Percentiles rank a stretch among this genome's conserved stretches.
phyloP scores from a whole-genome alignment of 108 stramenopile species.

The Epithemia pelagica region DNA sequence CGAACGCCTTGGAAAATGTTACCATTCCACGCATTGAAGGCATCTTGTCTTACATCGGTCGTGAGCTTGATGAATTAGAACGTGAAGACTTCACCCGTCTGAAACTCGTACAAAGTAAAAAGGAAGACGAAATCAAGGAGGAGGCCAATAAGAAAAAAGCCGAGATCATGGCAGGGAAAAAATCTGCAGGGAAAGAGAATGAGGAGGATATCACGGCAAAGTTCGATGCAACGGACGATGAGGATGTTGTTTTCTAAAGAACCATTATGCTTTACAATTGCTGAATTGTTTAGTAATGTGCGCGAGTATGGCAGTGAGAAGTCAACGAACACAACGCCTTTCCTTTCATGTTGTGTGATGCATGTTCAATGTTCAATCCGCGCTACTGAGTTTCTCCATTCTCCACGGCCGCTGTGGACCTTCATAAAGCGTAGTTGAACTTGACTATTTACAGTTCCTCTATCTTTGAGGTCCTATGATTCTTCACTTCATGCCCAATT shows the following conservation, averaged over 20 bases:
- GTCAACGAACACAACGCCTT: no score
- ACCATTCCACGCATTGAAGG: constrained; percentile 95
- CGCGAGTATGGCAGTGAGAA: no score
- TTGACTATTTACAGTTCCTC: no score
- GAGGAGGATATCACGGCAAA: constrained; percentile 69
- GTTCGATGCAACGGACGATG: constrained; percentile 75
- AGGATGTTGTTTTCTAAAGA: constrained; percentile 82
- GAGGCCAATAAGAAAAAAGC: constrained; percentile 24
- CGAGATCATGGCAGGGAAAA: constrained; percentile 6
- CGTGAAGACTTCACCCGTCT: constrained; percentile 98
- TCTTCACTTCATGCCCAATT: no score
- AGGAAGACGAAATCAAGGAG: constrained; percentile 40
- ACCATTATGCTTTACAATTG: no score
- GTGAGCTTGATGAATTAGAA: constrained; percentile 98
- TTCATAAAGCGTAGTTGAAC: no score
- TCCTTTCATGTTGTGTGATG: no score
- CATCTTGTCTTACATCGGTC: constrained; percentile 87
- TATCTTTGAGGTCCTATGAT: no score
- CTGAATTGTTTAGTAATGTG: no score
- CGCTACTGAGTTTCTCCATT: no score
- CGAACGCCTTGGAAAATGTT: constrained; percentile 98
- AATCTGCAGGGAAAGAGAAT: constrained; percentile 29
- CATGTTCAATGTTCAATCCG: no score
- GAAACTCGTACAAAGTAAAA: constrained; percentile 91
- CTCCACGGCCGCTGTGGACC: no score